Base-by-base conservation (phyloP, 371 early-diverging fungal species). In the Globomyces sp. region DNA sequence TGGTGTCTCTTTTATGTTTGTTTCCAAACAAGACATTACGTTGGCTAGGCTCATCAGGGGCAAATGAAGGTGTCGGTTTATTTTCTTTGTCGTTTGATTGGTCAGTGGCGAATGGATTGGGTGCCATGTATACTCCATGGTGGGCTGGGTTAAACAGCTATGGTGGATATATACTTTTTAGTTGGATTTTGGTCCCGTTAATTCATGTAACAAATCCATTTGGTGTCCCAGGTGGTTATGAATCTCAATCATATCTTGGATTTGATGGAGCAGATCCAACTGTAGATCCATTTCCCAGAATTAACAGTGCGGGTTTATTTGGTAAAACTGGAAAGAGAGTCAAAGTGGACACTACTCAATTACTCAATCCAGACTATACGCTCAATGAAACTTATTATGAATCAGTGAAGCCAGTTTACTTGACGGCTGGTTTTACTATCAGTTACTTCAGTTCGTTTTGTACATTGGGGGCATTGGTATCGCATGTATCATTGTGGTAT, bases 101-200 rank as follows among this genome's bases (percentile, higher is more conserved):
- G 58, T 43, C 58, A 5, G 13, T n/a, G 42, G 44, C 44, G 41
- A 8, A 8, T 13, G 55, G 55, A 13, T 13, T 8, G 13, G 41
- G 44, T 44, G 42, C 58, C 34, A 58, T 58, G 60, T 68, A 68
- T n/a, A 63, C 65, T 6, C 74, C 74, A 79, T 90, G 66, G n/a
- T 74, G 74, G 70, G 72, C 59, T 44, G 46, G 40, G 44, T 55
- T 51, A 52, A 71, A 92, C 65, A 80, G 88, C 69, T 74, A 86
- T 65, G 86, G 83, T n/a, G 90, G 89, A 40, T 87, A 86, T 67
- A 77, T 84, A 46, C 62, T 89, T 46, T 76, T 87, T 47, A 80
- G 82, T 72, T 91, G 92, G 92, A 74, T 91, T 65, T 67, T 91
- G 52, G 80, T 80, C 8, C 92, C 93, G 9, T 76, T 86, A 65